These are phyloP conservation scores for Trichoderma reesei DNA, from an alignment of 495 filamentous ascomycete species.

Conservation along the genomic window DNA sequence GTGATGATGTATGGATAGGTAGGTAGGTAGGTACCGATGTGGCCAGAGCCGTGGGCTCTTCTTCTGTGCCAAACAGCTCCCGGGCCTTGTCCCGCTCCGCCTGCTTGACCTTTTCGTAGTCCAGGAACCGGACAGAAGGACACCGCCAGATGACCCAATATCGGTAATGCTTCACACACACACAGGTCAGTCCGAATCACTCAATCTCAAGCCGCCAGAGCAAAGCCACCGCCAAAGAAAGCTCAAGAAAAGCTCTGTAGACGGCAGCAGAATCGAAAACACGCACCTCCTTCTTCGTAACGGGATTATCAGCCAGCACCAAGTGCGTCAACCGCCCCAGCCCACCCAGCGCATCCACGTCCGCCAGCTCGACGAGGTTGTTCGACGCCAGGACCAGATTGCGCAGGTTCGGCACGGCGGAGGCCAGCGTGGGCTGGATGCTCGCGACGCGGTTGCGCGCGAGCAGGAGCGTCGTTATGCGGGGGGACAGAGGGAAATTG, in stretches of 20 bases:
- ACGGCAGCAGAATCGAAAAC: not conserved
- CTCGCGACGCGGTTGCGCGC: conserved; percentile 77
- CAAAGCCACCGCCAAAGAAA: not conserved
- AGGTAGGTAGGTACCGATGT: conserved; percentile 30
- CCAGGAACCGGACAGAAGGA: conserved; percentile 79
- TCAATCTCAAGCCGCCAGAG: not conserved
- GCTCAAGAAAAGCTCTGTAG: not conserved
- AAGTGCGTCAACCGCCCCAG: conserved; percentile 68
- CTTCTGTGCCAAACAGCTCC: conserved; percentile 70
- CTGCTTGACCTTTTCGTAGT: conserved; percentile 85
- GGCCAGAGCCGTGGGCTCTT: conserved; percentile 71
- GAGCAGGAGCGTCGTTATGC: conserved; percentile 75
- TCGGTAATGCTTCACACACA: conserved; percentile 65
- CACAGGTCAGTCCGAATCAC: conserved; percentile 8
- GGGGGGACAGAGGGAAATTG: conserved; percentile 91
- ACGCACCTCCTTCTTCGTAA: conserved; percentile 83
- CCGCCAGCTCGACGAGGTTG: conserved; percentile 66
- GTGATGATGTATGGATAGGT: not conserved
- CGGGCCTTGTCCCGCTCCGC: conserved; percentile 64
- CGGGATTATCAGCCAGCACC: conserved; percentile 74
- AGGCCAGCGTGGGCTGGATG: conserved; percentile 65
- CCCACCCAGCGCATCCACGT: conserved; percentile 71
- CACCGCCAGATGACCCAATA: conserved; percentile 84
- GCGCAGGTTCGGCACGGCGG: conserved; percentile 64
- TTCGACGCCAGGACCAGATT: conserved; percentile 73